Percentiles rank a stretch among this genome's conserved stretches.
These are phyloP conservation scores for Echium plantagineum DNA, from an alignment of 257 asterid species.

Conservation along the genomic window DNA sequence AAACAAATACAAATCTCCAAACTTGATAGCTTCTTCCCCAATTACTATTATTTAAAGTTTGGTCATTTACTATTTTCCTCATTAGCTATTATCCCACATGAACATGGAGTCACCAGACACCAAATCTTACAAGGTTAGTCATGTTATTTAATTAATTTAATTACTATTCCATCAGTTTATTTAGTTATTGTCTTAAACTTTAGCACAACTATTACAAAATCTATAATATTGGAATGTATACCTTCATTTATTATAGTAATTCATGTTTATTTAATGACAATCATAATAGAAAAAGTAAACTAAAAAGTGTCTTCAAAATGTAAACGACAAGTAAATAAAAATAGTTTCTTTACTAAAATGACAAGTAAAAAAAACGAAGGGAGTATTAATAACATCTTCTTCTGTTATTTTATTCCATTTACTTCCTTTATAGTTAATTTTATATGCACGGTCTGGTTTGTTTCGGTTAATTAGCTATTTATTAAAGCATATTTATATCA, in stretches of 20 bases:
- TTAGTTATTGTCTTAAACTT: too few relatives aligned
- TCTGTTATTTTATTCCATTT: background rate
- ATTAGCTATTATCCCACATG: constrained; percentile 3
- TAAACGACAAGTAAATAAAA: too few relatives aligned
- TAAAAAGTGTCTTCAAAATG: too few relatives aligned
- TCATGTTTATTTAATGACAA: too few relatives aligned
- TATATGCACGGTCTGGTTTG: too few relatives aligned
- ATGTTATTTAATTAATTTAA: background rate
- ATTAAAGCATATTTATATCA: background rate
- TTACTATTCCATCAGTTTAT: too few relatives aligned
- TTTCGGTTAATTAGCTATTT: background rate
- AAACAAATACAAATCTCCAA: constrained; percentile 23
- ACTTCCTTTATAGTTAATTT: background rate
- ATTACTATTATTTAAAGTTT: constrained; percentile 12
- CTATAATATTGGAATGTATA: too few relatives aligned
- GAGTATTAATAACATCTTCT: background rate
- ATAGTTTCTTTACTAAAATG: too few relatives aligned
- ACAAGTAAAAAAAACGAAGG: too few relatives aligned
- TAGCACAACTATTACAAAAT: too few relatives aligned
- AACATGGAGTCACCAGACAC: constrained; percentile 20
- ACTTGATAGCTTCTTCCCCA: constrained; percentile 6
- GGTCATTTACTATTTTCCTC: constrained; percentile 2
- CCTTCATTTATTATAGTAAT: too few relatives aligned
- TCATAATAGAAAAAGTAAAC: too few relatives aligned
- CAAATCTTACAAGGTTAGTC: constrained; percentile 14